Evolutionary conservation across 179 eudicot genomes (phyloP).

Genomic region (Heliamphora pulchella): DNA sequence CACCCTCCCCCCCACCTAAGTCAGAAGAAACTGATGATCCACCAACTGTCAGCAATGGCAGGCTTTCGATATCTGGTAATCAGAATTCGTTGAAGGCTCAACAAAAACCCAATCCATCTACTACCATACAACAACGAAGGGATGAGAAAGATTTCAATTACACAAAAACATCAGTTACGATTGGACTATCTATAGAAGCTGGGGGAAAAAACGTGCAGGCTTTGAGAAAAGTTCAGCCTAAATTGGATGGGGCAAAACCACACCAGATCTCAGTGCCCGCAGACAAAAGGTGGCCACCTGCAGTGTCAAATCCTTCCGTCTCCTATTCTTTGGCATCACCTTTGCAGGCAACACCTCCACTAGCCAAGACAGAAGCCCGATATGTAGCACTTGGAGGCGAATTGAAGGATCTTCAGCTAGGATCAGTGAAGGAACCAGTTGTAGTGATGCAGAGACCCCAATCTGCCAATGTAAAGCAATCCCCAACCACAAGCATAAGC

Average conservation of each 20-base stretch:
- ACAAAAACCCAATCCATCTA: conserved; percentile 30
- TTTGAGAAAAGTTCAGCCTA: conserved; percentile 42
- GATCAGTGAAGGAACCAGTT: conserved; percentile 64
- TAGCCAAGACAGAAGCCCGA: conserved; percentile 44
- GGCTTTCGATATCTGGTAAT: conserved; percentile 28
- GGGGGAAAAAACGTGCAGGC: conserved; percentile 43
- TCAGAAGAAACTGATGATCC: conserved; percentile 50
- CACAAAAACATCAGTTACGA: conserved; percentile 42
- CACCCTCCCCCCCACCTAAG: conserved; percentile 30
- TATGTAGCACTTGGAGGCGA: conserved; percentile 38
- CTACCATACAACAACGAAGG: conserved; percentile 41
- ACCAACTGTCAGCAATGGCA: conserved; percentile 26
- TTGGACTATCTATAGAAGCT: conserved; percentile 36
- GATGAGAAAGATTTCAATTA: conserved; percentile 75
- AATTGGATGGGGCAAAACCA: conserved; percentile 52
- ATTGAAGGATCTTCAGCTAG: conserved; percentile 54
- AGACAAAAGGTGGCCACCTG: conserved; percentile 57
- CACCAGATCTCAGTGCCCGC: conserved; percentile 36
- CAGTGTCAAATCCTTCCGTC: conserved; percentile 46
- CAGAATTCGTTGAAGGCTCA: conserved; percentile 40
- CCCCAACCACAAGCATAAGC: conserved; percentile 39
- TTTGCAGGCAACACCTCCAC: conserved; percentile 49
- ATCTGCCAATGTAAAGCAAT: conserved; percentile 47
- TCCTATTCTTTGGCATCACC: conserved; percentile 49
- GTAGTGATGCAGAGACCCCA: conserved; percentile 77